phyloP scores from a whole-genome alignment of 2,329 filamentous ascomycete genomes.

The Acarospora socialis region DNA sequence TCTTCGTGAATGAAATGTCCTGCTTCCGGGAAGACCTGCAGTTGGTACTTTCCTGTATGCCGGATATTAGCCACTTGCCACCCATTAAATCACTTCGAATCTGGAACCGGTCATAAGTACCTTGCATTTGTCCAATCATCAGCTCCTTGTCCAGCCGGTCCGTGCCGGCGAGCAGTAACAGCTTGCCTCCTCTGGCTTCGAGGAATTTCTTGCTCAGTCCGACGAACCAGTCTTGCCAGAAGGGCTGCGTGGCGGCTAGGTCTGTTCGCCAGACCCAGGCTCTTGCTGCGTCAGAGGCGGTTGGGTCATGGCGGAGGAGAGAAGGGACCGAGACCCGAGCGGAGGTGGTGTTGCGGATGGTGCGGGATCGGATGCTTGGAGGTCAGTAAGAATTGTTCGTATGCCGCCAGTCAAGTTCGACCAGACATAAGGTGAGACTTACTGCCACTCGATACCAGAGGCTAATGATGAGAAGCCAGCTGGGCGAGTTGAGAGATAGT shows the following conservation, averaged over 20 bases:
- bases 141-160: slow-evolving; percentile 82
- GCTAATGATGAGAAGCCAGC: slow-evolving; percentile 61
- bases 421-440: slow-evolving; percentile 16
- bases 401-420: no score
- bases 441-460: slow-evolving; percentile 85
- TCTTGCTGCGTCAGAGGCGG: slow-evolving; percentile 24
- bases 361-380: slow-evolving; percentile 57
- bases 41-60: slow-evolving; percentile 62
- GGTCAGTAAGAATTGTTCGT: slow-evolving; percentile 1
- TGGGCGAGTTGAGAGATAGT: slow-evolving; percentile 72
- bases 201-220: slow-evolving; percentile 83
- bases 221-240: slow-evolving; percentile 89
- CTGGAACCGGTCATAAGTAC: slow-evolving; percentile 39
- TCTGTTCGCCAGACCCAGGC: slow-evolving; percentile 80
- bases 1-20: slow-evolving; percentile 97
- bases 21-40: slow-evolving; percentile 87
- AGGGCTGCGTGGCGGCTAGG: slow-evolving; percentile 66
- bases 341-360: slow-evolving; percentile 69
- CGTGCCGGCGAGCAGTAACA: slow-evolving; percentile 74
- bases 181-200: slow-evolving; percentile 63
- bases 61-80: no score
- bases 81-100: no score
- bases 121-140: slow-evolving; percentile 96
- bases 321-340: slow-evolving; percentile 78
- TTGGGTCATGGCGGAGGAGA: slow-evolving; percentile 42